Conservation (phyloP, 1,139 yeast species). For the Kurtzmaniella natalensis region DNA sequence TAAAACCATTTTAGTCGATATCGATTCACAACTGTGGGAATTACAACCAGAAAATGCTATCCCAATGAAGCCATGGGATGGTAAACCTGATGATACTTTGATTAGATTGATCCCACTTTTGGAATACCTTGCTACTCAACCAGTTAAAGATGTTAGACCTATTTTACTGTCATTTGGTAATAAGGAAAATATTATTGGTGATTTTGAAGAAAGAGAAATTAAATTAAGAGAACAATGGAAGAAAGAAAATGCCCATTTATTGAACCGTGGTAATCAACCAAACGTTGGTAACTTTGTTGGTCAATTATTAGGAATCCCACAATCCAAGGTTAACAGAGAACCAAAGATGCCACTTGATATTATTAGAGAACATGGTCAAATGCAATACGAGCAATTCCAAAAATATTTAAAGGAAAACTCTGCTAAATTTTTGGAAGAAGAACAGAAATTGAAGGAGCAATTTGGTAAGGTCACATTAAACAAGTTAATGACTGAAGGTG, state of each 20-base stretch:
- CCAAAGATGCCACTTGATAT: conserved; percentile 89
- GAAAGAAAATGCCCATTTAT: conserved; percentile 56
- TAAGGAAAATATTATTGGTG: conserved; percentile 61
- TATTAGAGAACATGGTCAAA: conserved; percentile 89
- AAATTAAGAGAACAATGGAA: conserved; percentile 64
- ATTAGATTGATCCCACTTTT: conserved; percentile 83
- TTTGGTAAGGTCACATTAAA: conserved; percentile 77
- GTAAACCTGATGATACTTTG: conserved; percentile 73
- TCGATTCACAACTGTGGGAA: conserved; percentile 65
- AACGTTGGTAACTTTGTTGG: conserved; percentile 53
- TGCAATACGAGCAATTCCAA: conserved; percentile 80
- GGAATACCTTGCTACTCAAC: conserved; percentile 93
- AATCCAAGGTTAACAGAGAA: conserved; percentile 44
- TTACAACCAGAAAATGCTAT: conserved; percentile 93
- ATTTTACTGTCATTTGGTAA: conserved; percentile 66
- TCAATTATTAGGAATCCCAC: conserved; percentile 57
- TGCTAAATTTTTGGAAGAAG: conserved; percentile 77
- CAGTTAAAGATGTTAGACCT: conserved; percentile 86
- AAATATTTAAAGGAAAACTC: conserved; percentile 85
- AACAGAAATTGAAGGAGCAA: conserved; percentile 73
- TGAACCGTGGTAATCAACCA: conserved; percentile 30
- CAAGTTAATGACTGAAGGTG: conserved; percentile 79
- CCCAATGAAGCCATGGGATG: conserved; percentile 81
- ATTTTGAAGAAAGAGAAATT: conserved; percentile 73
- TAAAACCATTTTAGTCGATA: conserved; percentile 77